Evolutionary conservation across 805 yeast species (phyloP), one percentile per base, ranked within the genome.

Genomic region (Candida xyloterini): DNA sequence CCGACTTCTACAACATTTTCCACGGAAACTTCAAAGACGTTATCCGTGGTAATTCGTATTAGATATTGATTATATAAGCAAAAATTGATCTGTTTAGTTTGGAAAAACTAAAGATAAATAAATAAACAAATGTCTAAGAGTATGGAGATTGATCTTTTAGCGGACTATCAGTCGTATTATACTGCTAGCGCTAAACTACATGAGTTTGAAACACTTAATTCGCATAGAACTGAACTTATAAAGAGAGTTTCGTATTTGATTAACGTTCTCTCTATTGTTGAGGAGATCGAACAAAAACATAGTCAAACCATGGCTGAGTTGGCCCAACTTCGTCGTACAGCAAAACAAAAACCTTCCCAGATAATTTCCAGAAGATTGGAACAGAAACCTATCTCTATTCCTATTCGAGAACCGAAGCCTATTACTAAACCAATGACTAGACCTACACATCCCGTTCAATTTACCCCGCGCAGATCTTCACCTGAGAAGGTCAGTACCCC

Each of bases 21-120:
- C 51, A 42, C 26, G 58, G 58, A 32, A 45, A 45, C 30, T 42
- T 32, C 42, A 38, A 15, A 16, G 46, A 42, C 15, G 45, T 45
- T 4, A 29, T 39, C n/a, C 32, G 33, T 27, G 45, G 48, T 3
- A 32, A 37, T 5, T 39, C 42, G 14, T 39, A 38, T 22, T 39
- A 39, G 21, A 23, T 24, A 9, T 26, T 5, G 6, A 26, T 26
- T 26, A 23, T 23, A 9, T 23, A 5, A 23, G 25, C 25, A 23
- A 23, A 5, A 18, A 5, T 5, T 23, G n/a, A n/a, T n/a, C n/a
- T 23, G 3, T 23, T 23, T 23, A 23, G 20, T 6, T 18, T 23
- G 10, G 8, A 13, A 26, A 26, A 26, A 26, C 9, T n/a, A 11
- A 26, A 13, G 7, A 10, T 4, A 8, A 26, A 8, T 4, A 13